Evolutionary conservation across 306 rosid species (phyloP), one percentile per base, ranked within the genome.

Genomic region (Prunus kanzakura): DNA sequence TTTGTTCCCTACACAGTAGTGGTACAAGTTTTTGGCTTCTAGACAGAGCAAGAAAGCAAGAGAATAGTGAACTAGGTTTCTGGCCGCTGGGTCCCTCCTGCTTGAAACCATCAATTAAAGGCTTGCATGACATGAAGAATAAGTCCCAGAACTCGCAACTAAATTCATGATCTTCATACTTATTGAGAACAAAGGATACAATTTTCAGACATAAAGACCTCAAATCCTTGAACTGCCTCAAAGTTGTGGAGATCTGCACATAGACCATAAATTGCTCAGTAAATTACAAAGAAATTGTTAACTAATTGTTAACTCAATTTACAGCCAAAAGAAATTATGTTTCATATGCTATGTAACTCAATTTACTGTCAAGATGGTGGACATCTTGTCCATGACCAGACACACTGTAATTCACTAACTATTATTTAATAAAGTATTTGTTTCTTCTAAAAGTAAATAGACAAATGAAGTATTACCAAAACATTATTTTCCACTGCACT

Each of bases 41-140:
- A 73, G 92, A 89, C 98, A 95, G 90, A 76, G 92, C 88, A 81
- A 88, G 74, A 89, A 95, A 95, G 86, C 98, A 90, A 81, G 96
- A 89, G 45, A 92, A 86, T 68, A 95, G 92, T 6, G 97, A 89
- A 85, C 98, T 92, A 52, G 98, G 98, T 71, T 90, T 95, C 87
- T 92, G 93, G 81, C 97, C 87, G 71, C 95, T 92, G 76, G 93
- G 91, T 77, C 91, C 88, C 84, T 92, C 98, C 79, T 84, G 91
- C 82, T 88, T 92, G 82, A 95, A 90, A 77, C 87, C 86, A 52
- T 81, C 86, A 16, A 95, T 78, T 85, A 91, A 80, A 2, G 91
- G 84, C 72, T 92, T 88, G 49, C 88, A 91, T 35, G 98, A 87
- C 16, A 52, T 51, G 69, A 95, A 95, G 90, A 95, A 95, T 46